Evolutionary conservation across 2,329 filamentous ascomycete genomes (phyloP), one percentile per base, ranked within the genome.

Genomic region (Xenosphaeropsis pyriputrescens): DNA sequence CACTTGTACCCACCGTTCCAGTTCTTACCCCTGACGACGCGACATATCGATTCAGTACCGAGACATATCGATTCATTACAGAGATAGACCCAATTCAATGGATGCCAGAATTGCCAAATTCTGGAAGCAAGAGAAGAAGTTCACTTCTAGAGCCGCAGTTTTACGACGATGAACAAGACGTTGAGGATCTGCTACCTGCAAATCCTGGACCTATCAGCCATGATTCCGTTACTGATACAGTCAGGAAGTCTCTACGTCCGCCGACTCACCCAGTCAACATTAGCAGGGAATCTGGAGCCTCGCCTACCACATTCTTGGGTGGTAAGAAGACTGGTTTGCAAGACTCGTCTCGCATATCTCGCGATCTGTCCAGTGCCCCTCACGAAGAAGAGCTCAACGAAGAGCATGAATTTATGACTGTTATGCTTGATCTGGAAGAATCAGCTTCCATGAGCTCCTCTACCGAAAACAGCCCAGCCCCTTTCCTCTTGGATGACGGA

Each of bases 211-310:
- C 3, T 3, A 9, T 26, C 22, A 26, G 22, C 8, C 22, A 26
- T 26, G 12, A 6, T 26, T 26, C 22, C 3, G 12, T 26, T 9
- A 11, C 22, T 26, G 22, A 26, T 26, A 63, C 62, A 13, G 59
- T 62, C 41, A 69, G 65, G 65, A 67, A 61, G 34, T 68, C 66
- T 2, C 53, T 68, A n/a, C 59, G 68, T 42, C 70, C 68, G 9
- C 62, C 67, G 7, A 57, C 62, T 22, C 52, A 58, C 32, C 57
- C 65, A 13, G 51, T 70, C 37, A 57, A 65, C 40, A 50, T 71
- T 15, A 58, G 60, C 29, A 53, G 61, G 35, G 54, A 58, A 18
- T 59, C 58, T 36, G 55, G 58, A 11, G 58, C 61, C 38, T 62
- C 60, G 7, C 58, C 58, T 14, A 53, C 61, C 4, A 62, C 58